These are phyloP conservation scores for Microascus cirrosus DNA, from an alignment of 2,329 filamentous ascomycete species.

Conservation along the genomic window DNA sequence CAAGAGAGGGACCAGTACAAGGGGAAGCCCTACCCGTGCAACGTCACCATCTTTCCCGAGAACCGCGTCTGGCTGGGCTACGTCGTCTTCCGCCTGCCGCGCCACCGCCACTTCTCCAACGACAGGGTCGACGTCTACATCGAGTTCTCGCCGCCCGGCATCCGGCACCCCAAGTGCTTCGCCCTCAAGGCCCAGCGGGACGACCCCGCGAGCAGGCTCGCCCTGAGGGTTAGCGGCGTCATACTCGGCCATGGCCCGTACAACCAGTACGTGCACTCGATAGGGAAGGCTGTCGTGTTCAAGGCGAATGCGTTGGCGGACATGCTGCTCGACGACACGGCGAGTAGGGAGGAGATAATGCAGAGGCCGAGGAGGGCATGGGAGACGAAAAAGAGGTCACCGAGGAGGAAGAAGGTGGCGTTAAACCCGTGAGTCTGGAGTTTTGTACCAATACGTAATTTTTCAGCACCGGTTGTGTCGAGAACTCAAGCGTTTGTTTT, in stretches of 20 bases:
- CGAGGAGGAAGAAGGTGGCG: slow-evolving; percentile 49
- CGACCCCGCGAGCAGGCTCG: not conserved
- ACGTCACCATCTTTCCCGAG: not conserved
- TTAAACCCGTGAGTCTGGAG: not conserved
- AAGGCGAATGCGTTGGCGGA: not conserved
- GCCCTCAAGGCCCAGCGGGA: not conserved
- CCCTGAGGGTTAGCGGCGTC: not conserved
- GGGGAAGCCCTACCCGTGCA: not conserved
- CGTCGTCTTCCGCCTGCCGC: not conserved
- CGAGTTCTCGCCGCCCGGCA: not conserved
- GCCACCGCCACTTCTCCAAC: not conserved
- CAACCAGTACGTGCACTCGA: not conserved
- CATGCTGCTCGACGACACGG: not conserved
- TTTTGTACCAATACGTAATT: not conserved
- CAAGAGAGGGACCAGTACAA: not conserved
- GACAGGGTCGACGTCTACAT: not conserved
- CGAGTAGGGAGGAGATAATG: slow-evolving; percentile 46
- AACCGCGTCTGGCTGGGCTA: not conserved
- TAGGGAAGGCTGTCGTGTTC: not conserved
- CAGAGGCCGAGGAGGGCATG: slow-evolving; percentile 38
- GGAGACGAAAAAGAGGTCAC: slow-evolving; percentile 45
- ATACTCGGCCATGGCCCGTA: not conserved
- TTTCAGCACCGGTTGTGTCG: too few relatives aligned
- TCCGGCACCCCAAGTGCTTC: not conserved
- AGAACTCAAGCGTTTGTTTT: too few relatives aligned